Conservation (phyloP, 176 grass and related monocot species). For the Bromus sterilis region DNA sequence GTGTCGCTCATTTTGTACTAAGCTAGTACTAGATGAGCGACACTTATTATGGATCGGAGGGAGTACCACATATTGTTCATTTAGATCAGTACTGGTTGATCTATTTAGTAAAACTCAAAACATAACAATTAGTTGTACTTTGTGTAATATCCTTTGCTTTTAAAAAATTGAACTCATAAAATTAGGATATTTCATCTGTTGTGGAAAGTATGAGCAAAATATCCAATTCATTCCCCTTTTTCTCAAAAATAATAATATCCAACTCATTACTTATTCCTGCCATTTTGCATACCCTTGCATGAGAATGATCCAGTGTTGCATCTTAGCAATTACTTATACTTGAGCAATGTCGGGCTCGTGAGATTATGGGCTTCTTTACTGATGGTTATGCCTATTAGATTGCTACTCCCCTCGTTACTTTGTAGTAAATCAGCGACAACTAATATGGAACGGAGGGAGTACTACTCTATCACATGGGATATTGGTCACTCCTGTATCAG, state of each 20-base stretch:
- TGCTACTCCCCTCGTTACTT: no score
- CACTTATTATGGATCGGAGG: no score
- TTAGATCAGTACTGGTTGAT: not conserved
- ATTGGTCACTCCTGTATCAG: not conserved
- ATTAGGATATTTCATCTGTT: not conserved
- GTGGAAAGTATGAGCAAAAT: not conserved
- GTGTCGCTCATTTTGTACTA: no score
- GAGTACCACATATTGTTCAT: not conserved
- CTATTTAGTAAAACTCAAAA: not conserved
- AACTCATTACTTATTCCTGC: not conserved
- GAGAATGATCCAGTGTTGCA: not conserved
- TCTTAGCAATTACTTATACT: not conserved
- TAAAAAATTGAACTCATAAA: not conserved
- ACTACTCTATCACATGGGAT: not conserved
- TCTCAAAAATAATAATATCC: not conserved
- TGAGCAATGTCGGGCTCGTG: not conserved
- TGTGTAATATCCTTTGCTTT: not conserved
- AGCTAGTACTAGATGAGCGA: no score
- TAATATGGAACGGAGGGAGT: no score
- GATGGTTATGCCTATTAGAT: not conserved
- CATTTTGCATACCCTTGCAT: not conserved
- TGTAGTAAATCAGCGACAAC: no score
- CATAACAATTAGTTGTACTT: no score
- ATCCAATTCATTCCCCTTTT: not conserved
- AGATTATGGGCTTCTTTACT: not conserved